These are phyloP conservation scores for Nigrospora oryzae DNA, from an alignment of 2,329 filamentous ascomycete species.

Conservation along the genomic window DNA sequence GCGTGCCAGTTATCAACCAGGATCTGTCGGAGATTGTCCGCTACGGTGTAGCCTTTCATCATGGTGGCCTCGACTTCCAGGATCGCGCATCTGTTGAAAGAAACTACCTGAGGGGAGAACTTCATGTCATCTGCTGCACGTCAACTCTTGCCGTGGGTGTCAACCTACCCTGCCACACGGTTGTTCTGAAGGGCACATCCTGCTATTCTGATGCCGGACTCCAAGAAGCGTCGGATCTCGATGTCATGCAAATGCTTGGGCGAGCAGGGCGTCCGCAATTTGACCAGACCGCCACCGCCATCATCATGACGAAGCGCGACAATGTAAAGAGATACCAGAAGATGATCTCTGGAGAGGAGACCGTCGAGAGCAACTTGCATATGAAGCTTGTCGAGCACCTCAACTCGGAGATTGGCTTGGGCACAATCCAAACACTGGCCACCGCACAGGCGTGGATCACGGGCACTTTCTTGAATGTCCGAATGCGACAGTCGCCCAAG, in stretches of 20 bases:
- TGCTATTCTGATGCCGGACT: constrained; percentile 50
- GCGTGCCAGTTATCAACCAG: constrained; percentile 43
- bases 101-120: constrained; percentile 60
- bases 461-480: constrained; percentile 71
- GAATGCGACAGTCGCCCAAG: constrained; percentile 60
- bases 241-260: constrained; percentile 87
- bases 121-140: constrained; percentile 78
- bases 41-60: constrained; percentile 70
- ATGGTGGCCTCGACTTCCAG: constrained; percentile 60
- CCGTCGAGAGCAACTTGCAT: constrained; percentile 72
- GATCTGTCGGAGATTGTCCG: constrained; percentile 45
- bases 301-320: constrained; percentile 68
- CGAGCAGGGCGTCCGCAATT: constrained; percentile 79
- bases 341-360: constrained; percentile 65
- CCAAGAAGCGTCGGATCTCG: constrained; percentile 71
- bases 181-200: constrained; percentile 74
- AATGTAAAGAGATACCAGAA: constrained; percentile 60
- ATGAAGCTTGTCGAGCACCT: constrained; percentile 73
- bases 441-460: constrained; percentile 67
- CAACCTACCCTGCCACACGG: constrained; percentile 76
- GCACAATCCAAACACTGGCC: constrained; percentile 56
- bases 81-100: constrained; percentile 62
- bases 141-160: constrained; percentile 78
- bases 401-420: constrained; percentile 74
- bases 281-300: constrained; percentile 64